Evolutionary conservation across 164 flowering plant species (phyloP), one percentile per base, ranked within the genome.

Genomic region (Akebia trifoliata): DNA sequence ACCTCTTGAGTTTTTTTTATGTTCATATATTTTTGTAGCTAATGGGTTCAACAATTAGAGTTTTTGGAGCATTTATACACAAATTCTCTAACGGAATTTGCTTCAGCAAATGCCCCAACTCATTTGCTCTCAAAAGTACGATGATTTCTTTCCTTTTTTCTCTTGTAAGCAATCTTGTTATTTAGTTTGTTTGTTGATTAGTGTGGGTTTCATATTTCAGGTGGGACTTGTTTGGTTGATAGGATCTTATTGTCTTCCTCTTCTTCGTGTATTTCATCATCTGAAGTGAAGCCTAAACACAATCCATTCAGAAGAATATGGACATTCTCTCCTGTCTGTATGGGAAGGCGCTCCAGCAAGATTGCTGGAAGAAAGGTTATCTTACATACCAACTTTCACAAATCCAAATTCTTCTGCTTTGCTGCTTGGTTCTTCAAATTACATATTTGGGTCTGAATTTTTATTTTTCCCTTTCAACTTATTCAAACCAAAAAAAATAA

Each of bases 281-380:
- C 43, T 62, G 69, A 57, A 50, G 62, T 51, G 25, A 52, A 67
- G 29, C 26, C 38, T 39, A 60, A 42, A 11, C 26, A n/a, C n/a
- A n/a, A 31, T 56, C 52, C 59, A 17, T 66, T 64, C 25, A 78
- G 96, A 61, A 83, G 61, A 72, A 83, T 91, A 60, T 77, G 79
- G 80, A 86, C 83, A 40, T 75, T 53, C 67, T 63, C 81, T 47
- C 94, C 92, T 66, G 74, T 87, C 20, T 89, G 79, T 67, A 89
- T 93, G 98, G 98, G 98, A 50, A 71, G 98, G 69, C 84, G 96
- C 39, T 89, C 98, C 45, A 49, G 78, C 80, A 92, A 87, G 64
- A 92, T 92, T 74, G 98, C 98, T 44, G 83, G 81, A 31, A 74
- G 98, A 75, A 92, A 92, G 98, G 98, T 92, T 26, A 35, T 11